Percentiles rank a stretch among this genome's conserved stretches.
Conservation (phyloP, 2,329 filamentous ascomycete species). For the Xylariaceae sp. region DNA sequence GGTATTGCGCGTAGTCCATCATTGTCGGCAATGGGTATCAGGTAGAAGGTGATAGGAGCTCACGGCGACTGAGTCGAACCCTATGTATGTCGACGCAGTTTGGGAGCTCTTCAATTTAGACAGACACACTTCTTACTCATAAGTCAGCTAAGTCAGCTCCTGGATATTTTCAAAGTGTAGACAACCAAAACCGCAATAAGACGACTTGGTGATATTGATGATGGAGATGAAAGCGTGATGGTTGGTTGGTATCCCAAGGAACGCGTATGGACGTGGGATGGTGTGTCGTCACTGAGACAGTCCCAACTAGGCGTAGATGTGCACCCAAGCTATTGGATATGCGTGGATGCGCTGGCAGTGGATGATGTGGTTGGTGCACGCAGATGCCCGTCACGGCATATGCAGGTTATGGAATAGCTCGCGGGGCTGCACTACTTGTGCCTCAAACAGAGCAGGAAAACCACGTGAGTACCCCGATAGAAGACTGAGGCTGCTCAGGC, state of each 20-base stretch:
- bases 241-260: slow-evolving; percentile 45
- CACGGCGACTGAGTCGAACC: no score
- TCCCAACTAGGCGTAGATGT: slow-evolving; percentile 43
- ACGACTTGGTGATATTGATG: no score
- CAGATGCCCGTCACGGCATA: slow-evolving; percentile 54
- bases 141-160: no score
- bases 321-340: slow-evolving; percentile 55
- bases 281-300: slow-evolving; percentile 41
- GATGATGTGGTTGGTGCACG: slow-evolving; percentile 48
- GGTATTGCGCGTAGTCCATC: slow-evolving; percentile 75
- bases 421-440: slow-evolving; percentile 42
- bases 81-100: no score
- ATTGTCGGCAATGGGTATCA: slow-evolving; percentile 39
- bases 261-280: slow-evolving; percentile 39
- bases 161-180: no score
- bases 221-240: slow-evolving; percentile 32
- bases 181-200: no score
- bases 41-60: no score
- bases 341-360: slow-evolving; percentile 60
- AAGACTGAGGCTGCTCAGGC: slow-evolving; percentile 27
- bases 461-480: slow-evolving; percentile 22
- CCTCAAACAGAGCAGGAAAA: slow-evolving; percentile 35
- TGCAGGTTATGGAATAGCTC: slow-evolving; percentile 53
- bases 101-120: no score
- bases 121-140: no score